phyloP scores from a whole-genome alignment of 495 filamentous ascomycete species.

The Xylaria sp. region DNA sequence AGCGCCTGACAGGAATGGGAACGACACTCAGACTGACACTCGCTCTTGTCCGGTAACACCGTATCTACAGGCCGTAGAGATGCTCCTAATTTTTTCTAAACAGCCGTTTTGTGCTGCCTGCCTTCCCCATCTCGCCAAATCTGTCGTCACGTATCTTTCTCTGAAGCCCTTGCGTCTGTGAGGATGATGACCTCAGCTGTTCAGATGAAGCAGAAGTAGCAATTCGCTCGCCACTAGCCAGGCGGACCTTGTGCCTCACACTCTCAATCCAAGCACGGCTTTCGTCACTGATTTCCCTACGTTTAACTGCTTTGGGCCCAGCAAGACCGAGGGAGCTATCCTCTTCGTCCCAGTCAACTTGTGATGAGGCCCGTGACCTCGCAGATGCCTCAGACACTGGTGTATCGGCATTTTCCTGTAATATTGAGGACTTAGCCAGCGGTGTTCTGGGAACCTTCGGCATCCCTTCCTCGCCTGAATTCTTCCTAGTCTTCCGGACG shows the following conservation, averaged over 20 bases:
- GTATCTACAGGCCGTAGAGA: slow-evolving; percentile 32
- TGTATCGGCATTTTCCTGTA: slow-evolving; percentile 34
- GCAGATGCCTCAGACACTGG: slow-evolving; percentile 41
- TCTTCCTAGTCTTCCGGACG: slow-evolving; percentile 58
- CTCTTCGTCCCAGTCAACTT: slow-evolving; percentile 61
- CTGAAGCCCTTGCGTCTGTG: slow-evolving; percentile 34
- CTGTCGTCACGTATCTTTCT: slow-evolving; percentile 40
- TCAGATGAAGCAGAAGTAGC: slow-evolving; percentile 26
- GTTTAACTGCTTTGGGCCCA: slow-evolving; percentile 63
- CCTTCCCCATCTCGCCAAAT: slow-evolving; percentile 66
- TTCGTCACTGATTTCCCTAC: slow-evolving; percentile 65
- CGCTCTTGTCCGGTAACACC: neutral
- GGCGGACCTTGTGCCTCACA: slow-evolving; percentile 70
- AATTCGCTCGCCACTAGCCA: slow-evolving; percentile 57
- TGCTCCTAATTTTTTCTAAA: slow-evolving; percentile 54
- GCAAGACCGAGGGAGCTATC: slow-evolving; percentile 66
- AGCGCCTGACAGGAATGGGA: slow-evolving; percentile 20
- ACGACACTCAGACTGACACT: neutral
- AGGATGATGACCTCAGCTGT: slow-evolving; percentile 25
- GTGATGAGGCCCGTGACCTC: slow-evolving; percentile 51
- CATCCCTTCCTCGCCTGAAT: slow-evolving; percentile 40
- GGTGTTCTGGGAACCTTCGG: slow-evolving; percentile 47
- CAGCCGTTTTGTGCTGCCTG: slow-evolving; percentile 62
- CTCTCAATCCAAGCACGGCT: slow-evolving; percentile 75
- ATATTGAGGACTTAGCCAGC: slow-evolving; percentile 27